Evolutionary conservation across 2,329 filamentous ascomycete genomes (phyloP), one percentile per base, ranked within the genome.

Genomic region (Aciculosporium take): DNA sequence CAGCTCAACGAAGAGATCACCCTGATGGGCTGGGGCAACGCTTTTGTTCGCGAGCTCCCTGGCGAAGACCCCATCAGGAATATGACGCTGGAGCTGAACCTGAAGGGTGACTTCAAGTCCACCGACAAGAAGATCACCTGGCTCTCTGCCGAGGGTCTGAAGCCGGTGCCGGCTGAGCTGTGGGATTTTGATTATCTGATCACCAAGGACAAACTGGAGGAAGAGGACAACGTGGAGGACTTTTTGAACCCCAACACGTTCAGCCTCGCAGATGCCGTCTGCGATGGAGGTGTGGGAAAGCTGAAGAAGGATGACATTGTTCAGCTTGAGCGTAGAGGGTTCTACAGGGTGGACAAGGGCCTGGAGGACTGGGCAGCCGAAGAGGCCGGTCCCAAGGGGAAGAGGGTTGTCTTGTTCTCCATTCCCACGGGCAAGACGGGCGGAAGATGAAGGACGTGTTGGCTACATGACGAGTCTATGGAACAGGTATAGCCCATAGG

Each of bases 111-210:
- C 59, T 84, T 96, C 61, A 94, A 94, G 71, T 81, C 84, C 56
- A 96, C 89, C 0, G 79, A 86, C 56, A 95, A 95, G 76, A 96
- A 96, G 71, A 77, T 96, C 29, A 95, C 88, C 1, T 96, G 89
- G 89, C 68, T 96, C 37, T 81, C 85, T 1, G 74, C 72, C 1
- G 76, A 84, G 50, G 75, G 74, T 34, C 83, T 89, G 64, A 74
- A 82, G 44, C 72, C 94, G 0, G 71, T 94, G 12, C 78, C 80
- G 7, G 79, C 91, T 18, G 84, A 94, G 62, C 72, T 94, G 9
- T 89, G 88, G 64, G 87, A 95, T 51, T 96, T 95, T 59, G 89
- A 94, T 64, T 89, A 93, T 65, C 73, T 96, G 37, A 82, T 96
- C 56, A 93, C 82, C 45, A 96, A 95, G 71, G 89, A 96, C 59